Evolutionary conservation across 345 rosid species (phyloP).

Genomic region (Citrus inodora): DNA sequence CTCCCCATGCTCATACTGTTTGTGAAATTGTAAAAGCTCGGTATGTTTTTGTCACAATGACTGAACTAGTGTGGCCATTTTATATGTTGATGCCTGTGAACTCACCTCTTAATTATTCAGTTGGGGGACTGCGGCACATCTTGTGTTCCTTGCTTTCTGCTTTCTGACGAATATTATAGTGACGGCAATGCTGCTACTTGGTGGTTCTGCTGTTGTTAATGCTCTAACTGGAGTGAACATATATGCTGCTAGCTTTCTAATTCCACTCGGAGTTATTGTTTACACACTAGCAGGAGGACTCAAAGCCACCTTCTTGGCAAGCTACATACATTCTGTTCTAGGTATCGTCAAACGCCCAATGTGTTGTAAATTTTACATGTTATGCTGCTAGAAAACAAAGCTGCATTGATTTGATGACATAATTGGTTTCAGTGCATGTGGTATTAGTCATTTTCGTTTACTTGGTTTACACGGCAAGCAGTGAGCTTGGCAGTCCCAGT

Average conservation of each 20-base stretch:
- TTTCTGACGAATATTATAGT: constrained; percentile 71
- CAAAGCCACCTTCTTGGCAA: constrained; percentile 91
- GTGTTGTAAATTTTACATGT: background rate
- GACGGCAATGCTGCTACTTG: constrained; percentile 91
- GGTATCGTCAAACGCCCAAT: constrained; percentile 32
- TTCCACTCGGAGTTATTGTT: constrained; percentile 85
- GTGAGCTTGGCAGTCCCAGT: constrained; percentile 78
- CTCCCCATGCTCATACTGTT: constrained; percentile 90
- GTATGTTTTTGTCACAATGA: constrained; percentile 28
- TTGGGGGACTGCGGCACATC: constrained; percentile 85
- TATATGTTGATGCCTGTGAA: background rate
- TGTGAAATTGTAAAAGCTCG: constrained; percentile 95
- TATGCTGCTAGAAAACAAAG: background rate
- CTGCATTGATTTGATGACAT: background rate
- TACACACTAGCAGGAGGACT: constrained; percentile 96
- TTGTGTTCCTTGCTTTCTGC: constrained; percentile 85
- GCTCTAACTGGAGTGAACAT: constrained; percentile 88
- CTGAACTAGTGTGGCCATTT: background rate
- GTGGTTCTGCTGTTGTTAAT: constrained; percentile 93
- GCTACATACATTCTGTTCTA: constrained; percentile 86
- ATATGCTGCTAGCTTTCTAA: constrained; percentile 86
- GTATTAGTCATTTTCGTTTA: constrained; percentile 75
- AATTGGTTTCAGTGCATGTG: constrained; percentile 60
- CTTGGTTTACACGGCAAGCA: constrained; percentile 79
- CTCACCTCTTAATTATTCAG: constrained; percentile 30